Evolutionary conservation across 805 yeast genomes (phyloP), one percentile per base, ranked within the genome.

Genomic region (Spathaspora gorwiae): DNA sequence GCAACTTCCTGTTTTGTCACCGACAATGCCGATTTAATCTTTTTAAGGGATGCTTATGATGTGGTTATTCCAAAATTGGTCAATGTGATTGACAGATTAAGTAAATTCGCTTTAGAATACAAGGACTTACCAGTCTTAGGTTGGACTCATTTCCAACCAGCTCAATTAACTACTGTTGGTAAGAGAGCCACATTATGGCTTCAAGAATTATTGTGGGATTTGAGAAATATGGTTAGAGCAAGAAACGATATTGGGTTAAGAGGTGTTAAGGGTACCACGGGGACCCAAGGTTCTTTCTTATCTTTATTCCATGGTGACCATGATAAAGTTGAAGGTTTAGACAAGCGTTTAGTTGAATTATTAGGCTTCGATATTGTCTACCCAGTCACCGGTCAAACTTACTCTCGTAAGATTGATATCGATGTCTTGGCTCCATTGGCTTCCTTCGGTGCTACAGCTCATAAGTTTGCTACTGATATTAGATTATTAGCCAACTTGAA

Each of bases 121-220:
- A 94, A 94, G 73, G 98, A 94, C 67, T 69, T 90, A 69, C 98
- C 99, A 33, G 97, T 90, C 37, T 78, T 94, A 54, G 99, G 99
- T 32, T 94, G 98, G 98, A 94, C 99, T 47, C 99, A 94, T 70
- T 94, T 94, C 81, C 99, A 94, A 75, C 99, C 99, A 12, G 99
- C 99, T 44, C 99, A 94, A 75, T 81, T 94, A 66, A 92, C 98
- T 55, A 94, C 99, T 31, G 96, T 94, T 52, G 99, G 99, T 66
- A 94, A 94, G 77, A 85, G 99, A 72, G 95, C 96, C 46, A 90
- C 97, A 38, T 75, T 94, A 62, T 94, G 99, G 99, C 75, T 94
- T 57, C 99, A 94, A 76, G 99, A 94, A 70, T 75, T 94, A 59
- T 76, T 94, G 59, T 94, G 98, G 99, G 99, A 94, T 71, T 79